Base-by-base conservation (phyloP, 768 basidiomycete genomes). In the Paxillus rubicundulus region DNA sequence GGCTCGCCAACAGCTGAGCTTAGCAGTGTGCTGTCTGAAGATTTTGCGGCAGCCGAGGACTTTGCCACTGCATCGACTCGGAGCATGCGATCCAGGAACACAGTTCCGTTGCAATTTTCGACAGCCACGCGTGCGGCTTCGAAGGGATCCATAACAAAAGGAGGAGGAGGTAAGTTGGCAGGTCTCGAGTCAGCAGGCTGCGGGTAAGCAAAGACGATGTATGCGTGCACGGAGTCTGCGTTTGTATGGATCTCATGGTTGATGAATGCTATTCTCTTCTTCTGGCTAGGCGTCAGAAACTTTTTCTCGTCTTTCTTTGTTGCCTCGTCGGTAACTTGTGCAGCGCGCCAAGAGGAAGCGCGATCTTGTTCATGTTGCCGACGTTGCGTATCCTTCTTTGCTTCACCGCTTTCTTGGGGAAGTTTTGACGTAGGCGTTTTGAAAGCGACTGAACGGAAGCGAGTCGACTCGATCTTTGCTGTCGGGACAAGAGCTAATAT, bases 401-500 rank as follows among this genome's bases (percentile, higher is more conserved):
- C 63, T 16, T 61, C 57, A 13, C 62, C 64, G 24, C 70, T 70
- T 41, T 70, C 66, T 32, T 74, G 66, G 0, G 82, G 77, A 16
- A 85, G 74, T 56, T 82, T 78, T 10, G 86, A 69, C 1, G 92
- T 92, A 9, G 96, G 91, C 0, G 78, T 78, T 56, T 89, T 84
- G 75, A 98, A 98, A 1, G 94, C 86, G 45, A 97, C 80, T 14
- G 94, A 97, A 47, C 96, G 91, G 77, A 96, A 97, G 39, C 96
- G 91, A 21, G 84, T 80, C 5, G 93, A 94, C 64, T 98, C 96
- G 57, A 97, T 86, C 73, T 89, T 92, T 47, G 90, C 84, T 0
- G 77, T 70, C 3, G 89, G 85, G 13, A 90, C 77, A 55, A 82
- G 78, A 1, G 85, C 72, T 20, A 92, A 75, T 55, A 98, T 78